Evolutionary conservation across 179 eudicot genomes (phyloP), one percentile per base, ranked within the genome.

Genomic region (Spinacia oleracea): DNA sequence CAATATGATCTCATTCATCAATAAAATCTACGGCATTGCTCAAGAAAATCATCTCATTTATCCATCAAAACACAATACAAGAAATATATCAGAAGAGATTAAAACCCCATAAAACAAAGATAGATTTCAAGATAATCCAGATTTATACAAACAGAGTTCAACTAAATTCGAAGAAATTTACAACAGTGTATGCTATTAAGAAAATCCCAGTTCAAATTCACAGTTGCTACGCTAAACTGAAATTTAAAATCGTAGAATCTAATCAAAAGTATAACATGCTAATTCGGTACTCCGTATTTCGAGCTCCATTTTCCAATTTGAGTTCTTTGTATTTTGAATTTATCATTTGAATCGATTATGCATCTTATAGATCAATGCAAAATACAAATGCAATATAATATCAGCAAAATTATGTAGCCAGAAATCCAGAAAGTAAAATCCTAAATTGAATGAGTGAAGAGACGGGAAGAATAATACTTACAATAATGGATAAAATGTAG

Each of bases 391-490:
- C 4, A n/a, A 10, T 9, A 7, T 1, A 59, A 23, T 45, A 59
- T 59, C 0, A 60, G 66, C 35, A 11, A 12, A 27, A 60, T 3
- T 9, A 4, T 23, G 9, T 32, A 20, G 9, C 0, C 0, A 18
- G 20, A 15, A 21, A 76, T 29, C 48, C 48, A 43, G 45, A 71
- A 29, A 18, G 43, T 4, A 10, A 40, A 70, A 43, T 59, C 68
- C 75, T 55, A 58, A 18, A 77, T 76, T 48, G 16, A 66, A 68
- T 25, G 31, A 70, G 53, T 42, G 1, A 51, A 55, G 68, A 43
- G 53, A 70, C 12, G 31, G 32, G 12, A 56, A 4, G 4, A 9
- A n/a, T 16, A 43, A 21, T 27, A 72, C 81, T 72, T 59, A 72
- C 81, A 62, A 23, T 48, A 69, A 32, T 42, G 6, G 48, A 7